Conservation (phyloP, 2,329 filamentous ascomycete species). For the Pseudogymnoascus sp. region DNA sequence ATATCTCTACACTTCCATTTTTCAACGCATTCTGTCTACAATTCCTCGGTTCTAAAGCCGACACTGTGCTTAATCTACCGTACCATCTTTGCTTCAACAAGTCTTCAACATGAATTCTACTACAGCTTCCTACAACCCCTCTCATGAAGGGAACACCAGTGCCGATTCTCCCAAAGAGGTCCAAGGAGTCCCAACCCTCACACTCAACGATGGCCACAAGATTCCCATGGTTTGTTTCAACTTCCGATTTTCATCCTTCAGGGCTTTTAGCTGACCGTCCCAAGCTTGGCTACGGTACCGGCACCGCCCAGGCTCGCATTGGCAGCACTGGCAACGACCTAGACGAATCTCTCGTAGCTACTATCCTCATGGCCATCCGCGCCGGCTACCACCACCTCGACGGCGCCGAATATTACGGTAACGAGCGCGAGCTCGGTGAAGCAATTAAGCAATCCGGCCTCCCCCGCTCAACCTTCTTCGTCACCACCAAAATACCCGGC, state of each 20-base stretch:
- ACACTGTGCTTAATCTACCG: background rate
- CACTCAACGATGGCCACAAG: conserved; percentile 64
- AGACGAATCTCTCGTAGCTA: conserved; percentile 45
- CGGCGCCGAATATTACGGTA: conserved; percentile 60
- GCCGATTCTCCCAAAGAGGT: conserved; percentile 70
- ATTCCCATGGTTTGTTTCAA: conserved; percentile 55
- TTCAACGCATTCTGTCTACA: background rate
- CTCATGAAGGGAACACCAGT: conserved; percentile 32
- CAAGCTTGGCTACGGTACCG: conserved; percentile 64
- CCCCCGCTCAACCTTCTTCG: conserved; percentile 58
- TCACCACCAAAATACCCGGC: conserved; percentile 51
- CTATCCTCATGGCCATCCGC: conserved; percentile 52
- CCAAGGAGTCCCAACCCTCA: conserved; percentile 46
- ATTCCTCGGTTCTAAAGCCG: background rate
- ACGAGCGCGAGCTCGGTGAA: conserved; percentile 60
- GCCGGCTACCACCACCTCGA: conserved; percentile 67
- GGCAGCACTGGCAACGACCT: conserved; percentile 45
- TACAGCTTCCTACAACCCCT: conserved; percentile 27
- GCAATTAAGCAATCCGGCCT: conserved; percentile 61
- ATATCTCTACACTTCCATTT: background rate
- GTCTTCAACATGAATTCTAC: conserved; percentile 35
- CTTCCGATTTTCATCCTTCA: background rate
- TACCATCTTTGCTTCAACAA: background rate
- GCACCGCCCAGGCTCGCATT: conserved; percentile 49
- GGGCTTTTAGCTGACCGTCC: background rate